Percentiles rank a stretch among this genome's conserved stretches.
Evolutionary conservation across 2,329 filamentous ascomycete genomes (phyloP).

Genomic region (Byssochlamys sp.): DNA sequence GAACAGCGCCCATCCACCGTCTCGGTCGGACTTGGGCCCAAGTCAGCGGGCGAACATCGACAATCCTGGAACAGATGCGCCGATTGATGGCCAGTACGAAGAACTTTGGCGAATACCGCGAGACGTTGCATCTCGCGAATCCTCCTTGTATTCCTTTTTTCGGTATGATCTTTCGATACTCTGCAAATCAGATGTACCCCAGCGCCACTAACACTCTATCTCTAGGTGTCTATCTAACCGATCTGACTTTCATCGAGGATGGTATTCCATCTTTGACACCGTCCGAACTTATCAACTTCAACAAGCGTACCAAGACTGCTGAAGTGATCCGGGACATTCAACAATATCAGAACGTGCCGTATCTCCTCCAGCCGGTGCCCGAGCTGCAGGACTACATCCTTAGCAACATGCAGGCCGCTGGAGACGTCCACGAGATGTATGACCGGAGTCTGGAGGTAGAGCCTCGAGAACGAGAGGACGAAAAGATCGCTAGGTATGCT

Average conservation of each 20-base stretch:
- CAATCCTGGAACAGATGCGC: constrained; percentile 79
- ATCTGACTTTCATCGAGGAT: constrained; percentile 96
- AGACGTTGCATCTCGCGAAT: constrained; percentile 82
- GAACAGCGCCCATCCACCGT: constrained; percentile 88
- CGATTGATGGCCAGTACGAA: constrained; percentile 93
- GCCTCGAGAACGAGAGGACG: constrained; percentile 90
- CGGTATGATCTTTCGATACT: constrained; percentile 48
- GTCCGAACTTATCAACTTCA: constrained; percentile 94
- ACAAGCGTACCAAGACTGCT: constrained; percentile 93
- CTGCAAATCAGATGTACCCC: neutral
- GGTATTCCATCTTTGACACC: constrained; percentile 95
- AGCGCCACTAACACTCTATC: neutral
- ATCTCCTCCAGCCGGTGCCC: constrained; percentile 74
- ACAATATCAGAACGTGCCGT: constrained; percentile 97
- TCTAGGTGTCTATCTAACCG: constrained; percentile 84
- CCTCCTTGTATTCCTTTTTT: constrained; percentile 98
- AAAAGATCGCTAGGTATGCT: constrained; percentile 94
- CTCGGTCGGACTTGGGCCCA: constrained; percentile 89
- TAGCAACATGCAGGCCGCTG: constrained; percentile 88
- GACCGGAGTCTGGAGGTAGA: constrained; percentile 90
- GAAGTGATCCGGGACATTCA: constrained; percentile 98
- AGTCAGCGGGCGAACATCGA: constrained; percentile 73
- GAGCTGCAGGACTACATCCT: constrained; percentile 95
- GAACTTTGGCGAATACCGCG: constrained; percentile 95
- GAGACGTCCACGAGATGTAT: constrained; percentile 98